Conservation (phyloP, 225 moss, liverwort and hornwort genomes). For the Neckera pumila region DNA sequence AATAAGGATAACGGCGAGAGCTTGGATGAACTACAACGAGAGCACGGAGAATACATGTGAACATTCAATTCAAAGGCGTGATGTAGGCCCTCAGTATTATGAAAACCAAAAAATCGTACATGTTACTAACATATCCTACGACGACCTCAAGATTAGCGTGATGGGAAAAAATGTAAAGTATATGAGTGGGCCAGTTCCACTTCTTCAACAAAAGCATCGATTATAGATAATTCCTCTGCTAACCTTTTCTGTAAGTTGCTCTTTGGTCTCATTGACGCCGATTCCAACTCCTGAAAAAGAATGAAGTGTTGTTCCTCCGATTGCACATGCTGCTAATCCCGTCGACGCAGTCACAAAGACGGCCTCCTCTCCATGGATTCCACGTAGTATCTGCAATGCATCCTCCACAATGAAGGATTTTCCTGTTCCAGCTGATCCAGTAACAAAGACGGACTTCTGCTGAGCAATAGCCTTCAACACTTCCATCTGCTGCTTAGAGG, state of each 20-base stretch:
- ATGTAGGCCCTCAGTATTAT: background rate
- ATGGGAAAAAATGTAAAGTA: background rate
- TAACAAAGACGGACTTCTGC: conserved; percentile 67
- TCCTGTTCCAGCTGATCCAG: conserved; percentile 81
- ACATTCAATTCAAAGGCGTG: background rate
- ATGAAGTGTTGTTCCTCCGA: conserved; percentile 80
- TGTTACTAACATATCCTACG: background rate
- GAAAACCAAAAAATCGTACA: background rate
- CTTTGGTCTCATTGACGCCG: conserved; percentile 41
- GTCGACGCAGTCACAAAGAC: conserved; percentile 90
- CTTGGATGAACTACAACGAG: background rate
- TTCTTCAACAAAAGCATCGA: background rate
- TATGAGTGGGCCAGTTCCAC: background rate
- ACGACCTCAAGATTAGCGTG: background rate
- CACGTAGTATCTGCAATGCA: conserved; percentile 47
- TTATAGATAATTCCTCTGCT: background rate
- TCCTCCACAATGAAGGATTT: conserved; percentile 71
- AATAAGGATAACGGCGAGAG: background rate
- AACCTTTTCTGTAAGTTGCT: conserved; percentile 43
- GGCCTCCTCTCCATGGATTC: conserved; percentile 35
- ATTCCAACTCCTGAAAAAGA: conserved; percentile 70
- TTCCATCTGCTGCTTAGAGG: conserved; percentile 53
- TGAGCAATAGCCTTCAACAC: conserved; percentile 61
- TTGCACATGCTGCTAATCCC: conserved; percentile 77
- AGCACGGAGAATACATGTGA: background rate